phyloP scores from a whole-genome alignment of 441 rosid species.

The Viola pubescens region DNA sequence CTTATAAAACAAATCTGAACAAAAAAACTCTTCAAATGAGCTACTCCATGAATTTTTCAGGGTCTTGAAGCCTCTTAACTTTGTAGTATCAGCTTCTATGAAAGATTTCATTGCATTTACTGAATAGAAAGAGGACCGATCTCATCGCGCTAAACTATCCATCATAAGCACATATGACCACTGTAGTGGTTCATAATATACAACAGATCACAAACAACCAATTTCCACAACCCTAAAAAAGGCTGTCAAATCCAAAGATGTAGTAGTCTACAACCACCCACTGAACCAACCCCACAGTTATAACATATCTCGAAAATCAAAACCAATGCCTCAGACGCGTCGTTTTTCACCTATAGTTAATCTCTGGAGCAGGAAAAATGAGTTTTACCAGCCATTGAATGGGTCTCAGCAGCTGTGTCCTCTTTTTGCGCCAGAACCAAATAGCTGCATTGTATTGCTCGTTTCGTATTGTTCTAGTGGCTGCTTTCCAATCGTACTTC shows the following conservation, averaged over 20 bases:
- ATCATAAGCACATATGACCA: constrained; percentile 8
- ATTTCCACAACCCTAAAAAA: constrained; percentile 2
- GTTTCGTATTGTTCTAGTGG: constrained; percentile 73
- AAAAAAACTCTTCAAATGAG: no score
- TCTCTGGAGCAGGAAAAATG: constrained; percentile 57
- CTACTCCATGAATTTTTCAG: no score
- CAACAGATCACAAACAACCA: constrained; percentile 17
- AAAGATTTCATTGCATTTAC: background rate
- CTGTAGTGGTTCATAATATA: constrained; percentile 4
- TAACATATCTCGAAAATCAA: background rate
- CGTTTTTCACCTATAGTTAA: constrained; percentile 29
- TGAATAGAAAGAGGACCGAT: no score
- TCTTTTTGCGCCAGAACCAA: constrained; percentile 93
- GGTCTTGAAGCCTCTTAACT: no score
- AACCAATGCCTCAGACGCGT: background rate
- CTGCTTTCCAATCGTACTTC: constrained; percentile 96
- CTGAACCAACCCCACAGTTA: background rate
- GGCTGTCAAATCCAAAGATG: constrained; percentile 7
- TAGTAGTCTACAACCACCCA: constrained; percentile 7
- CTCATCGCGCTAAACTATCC: background rate
- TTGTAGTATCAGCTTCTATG: background rate
- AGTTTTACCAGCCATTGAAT: constrained; percentile 66
- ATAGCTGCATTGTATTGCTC: constrained; percentile 94
- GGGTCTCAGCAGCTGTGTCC: constrained; percentile 65
- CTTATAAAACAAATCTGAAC: no score